phyloP scores from a whole-genome alignment of 2,329 filamentous ascomycete genomes.

The Clarireedia paspali region DNA sequence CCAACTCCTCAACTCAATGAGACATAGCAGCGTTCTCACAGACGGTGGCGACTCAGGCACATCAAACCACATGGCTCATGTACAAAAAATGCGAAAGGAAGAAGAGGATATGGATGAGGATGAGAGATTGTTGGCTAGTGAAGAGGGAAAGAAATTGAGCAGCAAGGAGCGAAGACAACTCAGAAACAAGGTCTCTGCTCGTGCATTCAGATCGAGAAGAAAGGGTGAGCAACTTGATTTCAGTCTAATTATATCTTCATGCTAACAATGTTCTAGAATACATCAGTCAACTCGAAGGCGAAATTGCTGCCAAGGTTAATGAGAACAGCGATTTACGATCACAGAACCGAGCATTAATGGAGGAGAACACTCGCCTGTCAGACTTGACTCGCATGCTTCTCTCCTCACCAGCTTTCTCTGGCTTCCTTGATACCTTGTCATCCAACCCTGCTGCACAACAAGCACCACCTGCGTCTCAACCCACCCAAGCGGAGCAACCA shows the following conservation, averaged over 20 bases:
- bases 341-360: conserved; percentile 73
- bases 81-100: conserved; percentile 76
- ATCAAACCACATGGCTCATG: conserved; percentile 47
- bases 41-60: conserved; percentile 42
- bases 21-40: conserved; percentile 52
- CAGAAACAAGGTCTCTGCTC: conserved; percentile 97
- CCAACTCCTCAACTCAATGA: conserved; percentile 86
- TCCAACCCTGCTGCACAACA: conserved; percentile 43
- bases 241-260: neutral
- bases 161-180: conserved; percentile 95
- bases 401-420: conserved; percentile 73
- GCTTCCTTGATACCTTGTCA: conserved; percentile 67
- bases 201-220: conserved; percentile 93
- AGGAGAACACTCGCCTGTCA: conserved; percentile 76
- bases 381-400: conserved; percentile 77
- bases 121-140: conserved; percentile 85
- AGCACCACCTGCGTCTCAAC: conserved; percentile 27
- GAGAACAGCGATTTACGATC: conserved; percentile 74
- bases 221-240: conserved; percentile 62
- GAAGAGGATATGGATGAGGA: conserved; percentile 99
- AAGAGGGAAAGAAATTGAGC: conserved; percentile 98
- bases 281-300: conserved; percentile 86
- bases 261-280: conserved; percentile 71
- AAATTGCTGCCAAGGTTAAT: conserved; percentile 75
- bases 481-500: conserved; percentile 30